Percentiles rank a stretch among this genome's conserved stretches.
Conservation (phyloP, 768 basidiomycete species). For the Leccinum boreale region DNA sequence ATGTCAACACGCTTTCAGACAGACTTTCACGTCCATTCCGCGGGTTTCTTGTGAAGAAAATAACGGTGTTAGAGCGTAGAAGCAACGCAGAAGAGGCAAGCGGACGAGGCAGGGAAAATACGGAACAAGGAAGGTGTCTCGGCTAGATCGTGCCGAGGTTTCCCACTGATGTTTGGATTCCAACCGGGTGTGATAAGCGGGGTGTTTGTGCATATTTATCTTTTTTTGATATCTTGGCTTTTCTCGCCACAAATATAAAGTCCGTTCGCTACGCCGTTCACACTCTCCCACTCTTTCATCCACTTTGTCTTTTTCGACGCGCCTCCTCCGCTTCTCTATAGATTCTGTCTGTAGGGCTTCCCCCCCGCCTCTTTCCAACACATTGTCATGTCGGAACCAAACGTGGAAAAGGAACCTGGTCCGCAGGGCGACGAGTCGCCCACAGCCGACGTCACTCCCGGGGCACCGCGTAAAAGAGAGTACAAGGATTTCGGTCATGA, state of each 20-base stretch:
- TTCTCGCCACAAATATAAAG: slow-evolving; percentile 33
- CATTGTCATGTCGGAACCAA: slow-evolving; percentile 35
- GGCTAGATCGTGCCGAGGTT: slow-evolving; percentile 24
- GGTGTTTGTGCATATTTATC: slow-evolving; percentile 27
- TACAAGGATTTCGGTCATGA: slow-evolving; percentile 87
- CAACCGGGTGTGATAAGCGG: slow-evolving; percentile 19
- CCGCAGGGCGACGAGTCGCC: slow-evolving; percentile 50
- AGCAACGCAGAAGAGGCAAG: slow-evolving; percentile 1
- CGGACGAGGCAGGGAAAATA: slow-evolving; percentile 14
- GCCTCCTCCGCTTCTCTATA: slow-evolving; percentile 18
- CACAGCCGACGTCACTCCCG: slow-evolving; percentile 16
- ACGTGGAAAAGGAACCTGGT: slow-evolving; percentile 66
- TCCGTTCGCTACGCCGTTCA: slow-evolving; percentile 26
- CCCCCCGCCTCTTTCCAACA: neutral
- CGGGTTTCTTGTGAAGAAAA: neutral
- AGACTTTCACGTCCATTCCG: neutral
- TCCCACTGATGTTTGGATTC: slow-evolving; percentile 22
- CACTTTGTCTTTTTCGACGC: slow-evolving; percentile 10
- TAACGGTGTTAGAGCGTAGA: slow-evolving; percentile 15
- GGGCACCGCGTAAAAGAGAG: slow-evolving; percentile 65
- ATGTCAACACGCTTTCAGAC: neutral
- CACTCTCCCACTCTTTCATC: slow-evolving; percentile 33
- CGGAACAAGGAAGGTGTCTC: slow-evolving; percentile 15
- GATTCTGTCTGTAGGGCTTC: slow-evolving; percentile 29
- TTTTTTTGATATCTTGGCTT: slow-evolving; percentile 24